phyloP scores from a whole-genome alignment of 441 rosid species.

The Mallotus japonicus region DNA sequence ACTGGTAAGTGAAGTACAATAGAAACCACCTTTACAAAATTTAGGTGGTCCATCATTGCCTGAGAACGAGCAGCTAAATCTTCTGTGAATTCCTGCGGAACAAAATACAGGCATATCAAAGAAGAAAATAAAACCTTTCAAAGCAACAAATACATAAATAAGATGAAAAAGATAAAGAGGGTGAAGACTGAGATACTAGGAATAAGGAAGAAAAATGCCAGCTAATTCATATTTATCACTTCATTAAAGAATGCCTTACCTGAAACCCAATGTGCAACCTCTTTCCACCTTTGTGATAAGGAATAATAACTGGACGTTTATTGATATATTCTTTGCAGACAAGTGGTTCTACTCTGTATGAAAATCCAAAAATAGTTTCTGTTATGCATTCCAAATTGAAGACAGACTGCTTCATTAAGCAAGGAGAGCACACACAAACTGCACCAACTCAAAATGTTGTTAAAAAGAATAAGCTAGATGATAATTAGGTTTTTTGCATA shows the following conservation, averaged over 20 bases:
- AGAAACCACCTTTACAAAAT: conserved; percentile 54
- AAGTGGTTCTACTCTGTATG: conserved; percentile 81
- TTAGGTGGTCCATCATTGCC: conserved; percentile 54
- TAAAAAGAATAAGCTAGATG: neutral
- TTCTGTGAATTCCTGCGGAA: conserved; percentile 72
- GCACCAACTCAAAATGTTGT: neutral
- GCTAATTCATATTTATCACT: conserved; percentile 1
- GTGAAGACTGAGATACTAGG: conserved; percentile 6
- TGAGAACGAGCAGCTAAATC: conserved; percentile 80
- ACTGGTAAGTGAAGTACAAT: conserved; percentile 6
- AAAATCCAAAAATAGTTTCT: conserved; percentile 25
- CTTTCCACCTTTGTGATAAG: conserved; percentile 97
- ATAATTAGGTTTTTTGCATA: neutral
- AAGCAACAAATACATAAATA: no score
- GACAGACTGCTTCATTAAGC: neutral
- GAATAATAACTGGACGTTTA: conserved; percentile 81
- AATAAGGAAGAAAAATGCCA: neutral
- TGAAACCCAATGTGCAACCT: conserved; percentile 92
- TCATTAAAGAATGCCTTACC: conserved; percentile 37
- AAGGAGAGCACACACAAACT: neutral
- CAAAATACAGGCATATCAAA: conserved; percentile 3
- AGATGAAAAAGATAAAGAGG: neutral
- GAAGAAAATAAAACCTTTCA: neutral
- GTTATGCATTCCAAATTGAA: neutral
- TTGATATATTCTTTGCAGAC: conserved; percentile 76